Conservation (phyloP, 768 basidiomycete species). For the Cyclocybe aegerita region DNA sequence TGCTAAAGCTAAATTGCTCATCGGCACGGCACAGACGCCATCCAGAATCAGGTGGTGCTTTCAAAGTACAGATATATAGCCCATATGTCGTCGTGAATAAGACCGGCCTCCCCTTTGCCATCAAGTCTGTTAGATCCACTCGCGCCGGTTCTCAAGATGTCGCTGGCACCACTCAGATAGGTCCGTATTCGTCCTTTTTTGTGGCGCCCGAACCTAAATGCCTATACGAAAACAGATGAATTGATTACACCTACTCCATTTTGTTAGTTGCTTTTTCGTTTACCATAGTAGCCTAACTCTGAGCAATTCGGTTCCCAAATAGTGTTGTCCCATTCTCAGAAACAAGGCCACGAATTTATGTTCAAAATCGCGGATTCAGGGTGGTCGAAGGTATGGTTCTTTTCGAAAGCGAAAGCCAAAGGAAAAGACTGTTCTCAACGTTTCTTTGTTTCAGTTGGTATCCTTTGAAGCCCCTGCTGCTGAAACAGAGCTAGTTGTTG, state of each 20-base stretch:
- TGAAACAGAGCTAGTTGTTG: constrained; percentile 79
- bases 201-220: not conserved
- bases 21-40: constrained; percentile 49
- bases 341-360: constrained; percentile 80
- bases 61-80: constrained; percentile 92
- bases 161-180: constrained; percentile 75
- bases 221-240: constrained; percentile 10
- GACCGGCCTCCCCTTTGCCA: constrained; percentile 78
- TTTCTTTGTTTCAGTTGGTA: constrained; percentile 49
- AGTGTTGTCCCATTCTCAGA: constrained; percentile 87
- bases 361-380: constrained; percentile 78
- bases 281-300: not conserved
- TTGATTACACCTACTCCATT: constrained; percentile 68
- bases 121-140: constrained; percentile 62
- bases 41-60: constrained; percentile 90
- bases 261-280: constrained; percentile 48
- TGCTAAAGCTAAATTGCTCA: not conserved
- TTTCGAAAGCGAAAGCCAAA: not conserved
- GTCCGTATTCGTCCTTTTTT: constrained; percentile 34
- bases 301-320: not conserved
- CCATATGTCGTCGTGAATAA: constrained; percentile 93
- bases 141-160: constrained; percentile 71
- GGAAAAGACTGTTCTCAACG: not conserved
- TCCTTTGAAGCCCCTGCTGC: constrained; percentile 91
- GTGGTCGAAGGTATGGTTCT: constrained; percentile 77